Conservation (phyloP, 2,329 filamentous ascomycete genomes). For the Fusarium sp. region DNA sequence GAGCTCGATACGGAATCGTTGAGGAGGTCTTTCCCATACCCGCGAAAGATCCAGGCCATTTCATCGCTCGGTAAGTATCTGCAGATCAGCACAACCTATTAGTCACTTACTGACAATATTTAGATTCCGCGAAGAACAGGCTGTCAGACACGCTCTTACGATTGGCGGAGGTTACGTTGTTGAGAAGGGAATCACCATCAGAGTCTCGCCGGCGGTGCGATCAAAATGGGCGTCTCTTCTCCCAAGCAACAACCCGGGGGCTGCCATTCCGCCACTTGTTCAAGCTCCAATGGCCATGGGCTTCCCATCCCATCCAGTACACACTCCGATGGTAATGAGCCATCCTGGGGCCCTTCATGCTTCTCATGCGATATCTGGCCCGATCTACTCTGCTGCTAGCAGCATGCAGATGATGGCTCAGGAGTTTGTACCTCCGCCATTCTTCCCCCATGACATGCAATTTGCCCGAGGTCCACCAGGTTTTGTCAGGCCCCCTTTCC, state of each 20-base stretch:
- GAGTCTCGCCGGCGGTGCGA: slow-evolving; percentile 42
- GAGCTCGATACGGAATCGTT: slow-evolving; percentile 43
- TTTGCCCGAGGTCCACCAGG: slow-evolving; percentile 10
- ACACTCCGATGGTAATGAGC: background rate
- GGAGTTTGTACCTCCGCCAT: slow-evolving; percentile 2
- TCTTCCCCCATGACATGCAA: slow-evolving; percentile 15
- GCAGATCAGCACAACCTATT: background rate
- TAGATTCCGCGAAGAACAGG: slow-evolving; percentile 44
- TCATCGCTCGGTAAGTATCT: slow-evolving; percentile 45
- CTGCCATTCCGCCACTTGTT: background rate
- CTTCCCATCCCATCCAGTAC: slow-evolving; percentile 16
- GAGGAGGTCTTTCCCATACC: slow-evolving; percentile 41
- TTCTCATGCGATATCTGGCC: slow-evolving; percentile 8
- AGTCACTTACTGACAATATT: background rate
- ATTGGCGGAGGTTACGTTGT: slow-evolving; percentile 36
- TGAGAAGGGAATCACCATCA: slow-evolving; percentile 42
- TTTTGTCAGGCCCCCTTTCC: slow-evolving; percentile 3
- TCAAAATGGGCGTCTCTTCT: slow-evolving; percentile 45
- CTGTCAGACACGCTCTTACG: slow-evolving; percentile 41
- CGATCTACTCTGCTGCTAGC: slow-evolving; percentile 16
- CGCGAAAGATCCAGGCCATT: slow-evolving; percentile 20
- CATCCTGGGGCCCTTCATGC: background rate
- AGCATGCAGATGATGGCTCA: slow-evolving; percentile 6
- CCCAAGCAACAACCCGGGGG: slow-evolving; percentile 4
- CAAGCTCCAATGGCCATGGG: background rate